Conservation (phyloP, 106 monocot species). For the Phalaenopsis aphrodite region DNA sequence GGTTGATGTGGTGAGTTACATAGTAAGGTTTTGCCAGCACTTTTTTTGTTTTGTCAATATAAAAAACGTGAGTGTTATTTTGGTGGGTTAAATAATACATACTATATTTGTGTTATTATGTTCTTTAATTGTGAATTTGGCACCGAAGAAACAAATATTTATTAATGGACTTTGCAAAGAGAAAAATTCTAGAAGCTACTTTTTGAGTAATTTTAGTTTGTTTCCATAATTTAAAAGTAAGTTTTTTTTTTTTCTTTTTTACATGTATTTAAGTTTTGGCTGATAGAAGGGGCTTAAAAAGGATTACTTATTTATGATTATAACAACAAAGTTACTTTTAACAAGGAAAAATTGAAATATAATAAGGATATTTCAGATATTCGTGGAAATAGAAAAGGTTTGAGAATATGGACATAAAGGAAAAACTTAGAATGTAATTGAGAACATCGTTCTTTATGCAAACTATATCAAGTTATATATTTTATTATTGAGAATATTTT, state of each 20-base stretch:
- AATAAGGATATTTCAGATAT: neutral
- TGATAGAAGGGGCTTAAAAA: neutral
- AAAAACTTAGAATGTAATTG: neutral
- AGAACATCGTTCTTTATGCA: neutral
- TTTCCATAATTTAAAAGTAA: neutral
- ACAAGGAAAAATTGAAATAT: neutral
- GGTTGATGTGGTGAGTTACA: constrained; percentile 74
- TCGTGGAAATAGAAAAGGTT: neutral
- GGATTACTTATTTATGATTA: neutral
- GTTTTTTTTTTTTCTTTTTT: neutral
- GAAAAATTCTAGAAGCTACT: neutral
- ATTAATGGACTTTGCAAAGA: neutral
- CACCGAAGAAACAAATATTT: neutral
- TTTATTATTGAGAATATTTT: no score
- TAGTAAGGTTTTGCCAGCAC: neutral
- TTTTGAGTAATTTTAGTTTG: neutral
- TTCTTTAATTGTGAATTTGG: neutral
- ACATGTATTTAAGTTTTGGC: neutral
- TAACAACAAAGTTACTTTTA: neutral
- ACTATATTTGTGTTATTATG: neutral
- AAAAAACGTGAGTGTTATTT: neutral
- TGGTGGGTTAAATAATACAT: neutral
- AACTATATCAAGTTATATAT: no score
- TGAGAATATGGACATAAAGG: neutral
- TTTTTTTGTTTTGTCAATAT: neutral